Percentiles rank a stretch among this genome's conserved stretches.
Conservation (phyloP, 495 filamentous ascomycete species). For the Aspergillus bridgeri region DNA sequence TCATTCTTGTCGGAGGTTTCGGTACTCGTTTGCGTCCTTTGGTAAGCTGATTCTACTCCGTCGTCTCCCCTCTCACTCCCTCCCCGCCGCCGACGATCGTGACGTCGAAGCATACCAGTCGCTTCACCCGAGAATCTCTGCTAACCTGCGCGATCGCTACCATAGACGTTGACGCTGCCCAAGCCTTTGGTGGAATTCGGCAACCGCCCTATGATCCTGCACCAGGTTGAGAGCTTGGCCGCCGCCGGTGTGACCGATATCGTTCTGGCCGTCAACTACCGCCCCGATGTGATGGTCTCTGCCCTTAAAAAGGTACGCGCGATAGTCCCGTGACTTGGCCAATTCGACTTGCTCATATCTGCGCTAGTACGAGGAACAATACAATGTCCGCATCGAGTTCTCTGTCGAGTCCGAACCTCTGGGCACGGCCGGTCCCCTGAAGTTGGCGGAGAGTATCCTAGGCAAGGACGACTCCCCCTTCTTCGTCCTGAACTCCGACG, state of each 20-base stretch:
- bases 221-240: slow-evolving; percentile 94
- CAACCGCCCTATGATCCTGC: slow-evolving; percentile 98
- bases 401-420: slow-evolving; percentile 94
- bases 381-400: slow-evolving; percentile 92
- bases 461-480: slow-evolving; percentile 92
- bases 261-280: slow-evolving; percentile 97
- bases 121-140: background rate
- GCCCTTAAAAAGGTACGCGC: slow-evolving; percentile 61
- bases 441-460: slow-evolving; percentile 90
- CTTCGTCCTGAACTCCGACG: slow-evolving; percentile 98
- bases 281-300: slow-evolving; percentile 89
- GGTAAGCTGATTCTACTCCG: slow-evolving; percentile 57
- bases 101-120: slow-evolving; percentile 6
- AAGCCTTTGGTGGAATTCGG: slow-evolving; percentile 98
- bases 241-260: slow-evolving; percentile 97
- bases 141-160: background rate
- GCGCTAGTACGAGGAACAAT: slow-evolving; percentile 79
- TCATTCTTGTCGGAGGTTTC: slow-evolving; percentile 99
- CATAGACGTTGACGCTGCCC: slow-evolving; percentile 89
- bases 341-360: background rate
- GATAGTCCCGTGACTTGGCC: background rate
- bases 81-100: slow-evolving; percentile 17
- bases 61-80: slow-evolving; percentile 11
- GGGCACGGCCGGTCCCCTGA: slow-evolving; percentile 92
- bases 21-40: slow-evolving; percentile 96